Base-by-base conservation (phyloP, 164 flowering plant genomes). In the Stephania japonica region DNA sequence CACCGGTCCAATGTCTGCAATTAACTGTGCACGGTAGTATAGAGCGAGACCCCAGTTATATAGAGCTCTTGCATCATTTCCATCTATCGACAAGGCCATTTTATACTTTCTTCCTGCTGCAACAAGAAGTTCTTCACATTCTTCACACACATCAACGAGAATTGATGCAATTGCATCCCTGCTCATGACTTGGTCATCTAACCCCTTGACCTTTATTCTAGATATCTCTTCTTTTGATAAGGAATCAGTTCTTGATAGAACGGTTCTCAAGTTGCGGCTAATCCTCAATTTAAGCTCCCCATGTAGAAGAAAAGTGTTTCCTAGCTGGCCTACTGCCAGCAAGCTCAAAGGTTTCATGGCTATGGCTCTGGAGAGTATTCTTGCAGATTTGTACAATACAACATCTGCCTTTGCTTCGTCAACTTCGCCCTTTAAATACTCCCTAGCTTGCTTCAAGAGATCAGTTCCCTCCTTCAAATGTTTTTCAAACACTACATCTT, bases 41-140 rank as follows among this genome's bases (percentile, higher is more conserved):
- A 92, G 94, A 38, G 99, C 97, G 72, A 94, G 91, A 16, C 99
- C 99, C 99, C 99, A 94, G 69, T 94, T 94, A 71, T 94, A 92
- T 24, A 92, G 78, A 24, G 97, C 91, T 84, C 91, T 83, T 72
- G 84, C 80, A 81, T 94, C 99, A 85, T 81, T 84, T 65, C 86
- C 90, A 80, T 94, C 95, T 61, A 94, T 91, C 38, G 97, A 84
- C 73, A 92, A 81, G 50, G 95, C 97, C 81, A 83, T 70, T 75
- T 86, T 85, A 76, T 92, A 94, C 72, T 81, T 89, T 83, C 91
- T 87, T 70, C 99, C 99, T 5, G 99, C 99, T 79, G 89, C 84
- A 67, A 94, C 82, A 63, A 94, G 97, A 42, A 94, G 91, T 71
- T 86, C 86, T 87, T 94, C 99, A 81, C 99, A 92, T 79, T 94